Evolutionary conservation across 2,329 filamentous ascomycete species (phyloP).

Genomic region (Colletotrichum tanaceti): DNA sequence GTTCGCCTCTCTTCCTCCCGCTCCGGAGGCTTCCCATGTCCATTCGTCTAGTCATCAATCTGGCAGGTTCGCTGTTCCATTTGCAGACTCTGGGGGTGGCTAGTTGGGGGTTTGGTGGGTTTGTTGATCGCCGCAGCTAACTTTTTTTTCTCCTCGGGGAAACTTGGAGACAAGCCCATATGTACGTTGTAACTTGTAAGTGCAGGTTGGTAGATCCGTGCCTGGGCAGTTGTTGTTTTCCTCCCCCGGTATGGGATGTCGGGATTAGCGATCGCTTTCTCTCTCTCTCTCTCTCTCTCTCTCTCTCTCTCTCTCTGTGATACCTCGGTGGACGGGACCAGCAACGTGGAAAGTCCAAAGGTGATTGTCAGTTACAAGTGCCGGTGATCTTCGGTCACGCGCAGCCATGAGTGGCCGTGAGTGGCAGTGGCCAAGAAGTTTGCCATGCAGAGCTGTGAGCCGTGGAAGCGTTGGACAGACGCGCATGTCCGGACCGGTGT

Average conservation of each 20-base stretch:
- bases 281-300: too few species aligned
- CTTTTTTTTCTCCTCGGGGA: background rate
- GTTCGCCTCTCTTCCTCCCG: background rate
- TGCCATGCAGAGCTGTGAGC: background rate
- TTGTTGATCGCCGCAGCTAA: too few species aligned
- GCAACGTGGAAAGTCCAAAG: conserved; percentile 1
- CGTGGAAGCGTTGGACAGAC: background rate
- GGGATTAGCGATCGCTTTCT: background rate
- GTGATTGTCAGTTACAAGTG: background rate
- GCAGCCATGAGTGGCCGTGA: background rate
- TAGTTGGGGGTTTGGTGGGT: too few species aligned
- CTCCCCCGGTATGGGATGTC: conserved; percentile 13
- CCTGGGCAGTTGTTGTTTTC: too few species aligned
- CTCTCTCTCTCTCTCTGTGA: background rate
- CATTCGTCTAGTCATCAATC: background rate
- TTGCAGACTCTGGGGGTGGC: background rate
- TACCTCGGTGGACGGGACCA: background rate
- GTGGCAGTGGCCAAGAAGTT: background rate
- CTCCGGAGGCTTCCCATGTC: background rate
- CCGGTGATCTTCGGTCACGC: too few species aligned
- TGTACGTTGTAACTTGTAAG: too few species aligned
- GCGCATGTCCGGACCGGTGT: background rate
- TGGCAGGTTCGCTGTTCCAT: background rate
- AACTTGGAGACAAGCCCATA: background rate
- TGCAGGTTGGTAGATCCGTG: background rate